These are phyloP conservation scores for Talaromyces sp. DNA, from an alignment of 2,329 filamentous ascomycete genomes.

Conservation along the genomic window DNA sequence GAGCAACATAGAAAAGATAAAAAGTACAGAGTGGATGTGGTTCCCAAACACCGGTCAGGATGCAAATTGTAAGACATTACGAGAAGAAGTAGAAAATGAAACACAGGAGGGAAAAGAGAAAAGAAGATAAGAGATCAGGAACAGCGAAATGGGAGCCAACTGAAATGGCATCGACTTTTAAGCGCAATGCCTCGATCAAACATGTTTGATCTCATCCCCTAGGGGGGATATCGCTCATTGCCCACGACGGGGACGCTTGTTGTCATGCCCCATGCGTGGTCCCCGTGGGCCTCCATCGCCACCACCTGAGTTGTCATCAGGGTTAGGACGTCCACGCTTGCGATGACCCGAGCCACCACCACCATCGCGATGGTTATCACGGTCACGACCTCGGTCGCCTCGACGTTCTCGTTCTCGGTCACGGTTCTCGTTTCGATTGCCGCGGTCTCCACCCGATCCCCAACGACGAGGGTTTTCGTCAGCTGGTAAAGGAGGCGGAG, in stretches of 20 bases:
- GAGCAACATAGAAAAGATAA: constrained; percentile 1
- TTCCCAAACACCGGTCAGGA: constrained; percentile 27
- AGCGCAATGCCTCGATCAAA: not conserved
- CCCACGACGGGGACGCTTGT: constrained; percentile 46
- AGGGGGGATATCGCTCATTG: constrained; percentile 25
- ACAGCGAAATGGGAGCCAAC: constrained; percentile 14
- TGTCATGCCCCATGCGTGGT: constrained; percentile 44
- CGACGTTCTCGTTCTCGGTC: constrained; percentile 40
- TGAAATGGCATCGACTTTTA: not conserved
- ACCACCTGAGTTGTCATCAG: constrained; percentile 32
- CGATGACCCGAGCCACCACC: constrained; percentile 33
- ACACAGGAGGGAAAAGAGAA: constrained; percentile 14
- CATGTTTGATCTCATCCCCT: not conserved
- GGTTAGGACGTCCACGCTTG: constrained; percentile 42
- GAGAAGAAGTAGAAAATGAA: constrained; percentile 11
- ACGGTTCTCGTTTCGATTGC: constrained; percentile 29
- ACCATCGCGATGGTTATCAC: constrained; percentile 32
- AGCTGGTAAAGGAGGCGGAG: constrained; percentile 26
- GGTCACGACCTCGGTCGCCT: constrained; percentile 38
- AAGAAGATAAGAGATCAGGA: constrained; percentile 17
- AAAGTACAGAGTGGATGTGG: constrained; percentile 18
- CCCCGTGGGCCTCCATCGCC: constrained; percentile 33
- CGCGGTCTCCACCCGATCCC: constrained; percentile 37
- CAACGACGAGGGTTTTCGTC: constrained; percentile 38
- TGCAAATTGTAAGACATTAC: constrained; percentile 24